phyloP scores from a whole-genome alignment of 768 basidiomycete species.

The Lentinus tigrinus region DNA sequence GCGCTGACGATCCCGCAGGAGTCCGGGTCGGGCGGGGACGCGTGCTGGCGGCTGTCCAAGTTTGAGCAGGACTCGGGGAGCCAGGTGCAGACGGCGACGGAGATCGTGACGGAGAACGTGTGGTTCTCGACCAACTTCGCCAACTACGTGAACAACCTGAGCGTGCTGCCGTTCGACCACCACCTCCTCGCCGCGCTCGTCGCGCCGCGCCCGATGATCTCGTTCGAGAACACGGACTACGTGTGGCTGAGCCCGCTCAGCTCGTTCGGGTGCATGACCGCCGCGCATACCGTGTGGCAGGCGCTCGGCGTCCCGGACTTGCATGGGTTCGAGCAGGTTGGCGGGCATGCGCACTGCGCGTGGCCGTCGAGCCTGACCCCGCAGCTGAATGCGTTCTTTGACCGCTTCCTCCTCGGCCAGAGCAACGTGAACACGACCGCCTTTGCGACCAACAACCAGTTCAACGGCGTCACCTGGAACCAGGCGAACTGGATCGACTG shows the following conservation, averaged over 20 bases:
- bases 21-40: conserved; percentile 58
- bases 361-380: conserved; percentile 49
- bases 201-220: conserved; percentile 52
- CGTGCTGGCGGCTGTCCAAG: conserved; percentile 61
- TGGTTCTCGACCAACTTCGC: conserved; percentile 57
- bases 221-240: conserved; percentile 55
- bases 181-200: conserved; percentile 55
- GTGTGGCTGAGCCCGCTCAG: conserved; percentile 56
- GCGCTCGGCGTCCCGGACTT: conserved; percentile 45
- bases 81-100: conserved; percentile 50
- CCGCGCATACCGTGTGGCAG: conserved; percentile 49
- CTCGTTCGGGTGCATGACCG: conserved; percentile 50
- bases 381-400: conserved; percentile 51
- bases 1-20: conserved; percentile 63
- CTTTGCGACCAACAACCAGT: conserved; percentile 42
- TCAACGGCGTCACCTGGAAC: conserved; percentile 39
- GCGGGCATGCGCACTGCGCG: conserved; percentile 53
- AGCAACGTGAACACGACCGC: conserved; percentile 46
- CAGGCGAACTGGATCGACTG: conserved; percentile 48
- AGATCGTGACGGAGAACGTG: conserved; percentile 61
- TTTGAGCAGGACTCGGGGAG: conserved; percentile 43
- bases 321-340: conserved; percentile 55
- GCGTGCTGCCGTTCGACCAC: conserved; percentile 56
- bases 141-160: conserved; percentile 44
- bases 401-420: conserved; percentile 53